Base-by-base conservation (phyloP, 1,139 yeast species). In the Casaregolazyma lundiana region DNA sequence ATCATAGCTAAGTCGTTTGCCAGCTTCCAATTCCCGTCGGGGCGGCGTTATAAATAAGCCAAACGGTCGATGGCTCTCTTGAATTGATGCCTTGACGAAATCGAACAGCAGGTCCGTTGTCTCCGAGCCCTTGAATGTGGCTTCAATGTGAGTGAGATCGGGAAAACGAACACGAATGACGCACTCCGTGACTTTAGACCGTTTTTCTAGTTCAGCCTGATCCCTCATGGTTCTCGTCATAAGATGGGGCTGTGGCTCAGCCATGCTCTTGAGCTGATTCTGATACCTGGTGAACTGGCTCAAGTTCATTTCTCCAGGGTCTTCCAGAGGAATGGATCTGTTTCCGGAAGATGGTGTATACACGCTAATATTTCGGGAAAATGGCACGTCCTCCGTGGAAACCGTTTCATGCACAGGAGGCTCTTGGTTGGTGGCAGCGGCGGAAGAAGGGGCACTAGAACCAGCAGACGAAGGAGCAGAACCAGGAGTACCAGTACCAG, bases 141-240 rank as follows among this genome's bases (percentile, higher is more conserved):
- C 58, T 43, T 65, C 61, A 1, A 65, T 39, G 21, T 59, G 61
- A 1, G 65, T 54, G 44, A 61, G 65, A 43, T 66, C 67, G 0
- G 69, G 69, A 6, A 65, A 50, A 22, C 65, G 51, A n/a, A 65
- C 50, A 19, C 69, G 51, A 7, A 65, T 49, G 6, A 50, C 45
- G 22, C 54, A 49, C 18, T 49, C 41, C 6, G 50, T 48, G 5
- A 58, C 45, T 19, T 55, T 50, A n/a, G 54, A 50, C 11, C 39
- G 37, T 35, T 55, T 61, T 41, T 56, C 59, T 4, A 45, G 44
- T 21, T 59, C 62, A 18, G 51, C 54, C 19, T 56, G 51, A 43
- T 56, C 58, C 8, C 64, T 53, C 43, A 65, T 50, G 3, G 60
- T 51, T 44, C 57, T 57, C 9, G 68, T 64, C 50, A 64, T 49